Evolutionary conservation across 495 filamentous ascomycete species (phyloP).

Genomic region (Tetracladium marchalianum): DNA sequence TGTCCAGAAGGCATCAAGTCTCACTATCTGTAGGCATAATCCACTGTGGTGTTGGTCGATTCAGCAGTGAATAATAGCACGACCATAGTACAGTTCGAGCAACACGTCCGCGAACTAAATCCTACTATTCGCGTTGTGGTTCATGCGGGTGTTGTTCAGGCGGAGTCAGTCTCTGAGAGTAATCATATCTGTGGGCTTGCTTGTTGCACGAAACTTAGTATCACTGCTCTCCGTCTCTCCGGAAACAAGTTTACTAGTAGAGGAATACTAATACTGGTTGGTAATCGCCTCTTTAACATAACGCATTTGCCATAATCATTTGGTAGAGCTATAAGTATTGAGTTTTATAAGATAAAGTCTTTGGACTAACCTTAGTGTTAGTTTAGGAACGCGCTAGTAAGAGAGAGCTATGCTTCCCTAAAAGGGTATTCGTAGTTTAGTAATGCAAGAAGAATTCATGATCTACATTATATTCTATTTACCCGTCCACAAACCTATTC

Average conservation of each 20-base stretch:
- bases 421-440: too few species aligned
- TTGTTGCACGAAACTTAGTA: neutral
- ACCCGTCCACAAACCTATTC: too few species aligned
- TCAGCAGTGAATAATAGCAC: conserved; percentile 40
- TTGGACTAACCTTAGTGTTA: too few species aligned
- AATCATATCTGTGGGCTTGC: conserved; percentile 20
- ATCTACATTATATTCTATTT: too few species aligned
- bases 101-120: conserved; percentile 30
- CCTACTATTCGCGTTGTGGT: conserved; percentile 37
- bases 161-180: conserved; percentile 20
- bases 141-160: conserved; percentile 45
- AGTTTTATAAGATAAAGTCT: too few species aligned
- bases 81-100: conserved; percentile 36
- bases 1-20: conserved; percentile 31
- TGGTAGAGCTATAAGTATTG: too few species aligned
- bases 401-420: too few species aligned
- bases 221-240: neutral
- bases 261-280: too few species aligned
- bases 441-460: too few species aligned
- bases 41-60: neutral
- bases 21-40: conserved; percentile 25
- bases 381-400: too few species aligned
- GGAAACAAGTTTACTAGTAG: neutral
- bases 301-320: too few species aligned
- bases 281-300: too few species aligned